These are phyloP conservation scores for Metschnikowia bowlesiae DNA, from an alignment of 805 yeast genomes.

Conservation along the genomic window DNA sequence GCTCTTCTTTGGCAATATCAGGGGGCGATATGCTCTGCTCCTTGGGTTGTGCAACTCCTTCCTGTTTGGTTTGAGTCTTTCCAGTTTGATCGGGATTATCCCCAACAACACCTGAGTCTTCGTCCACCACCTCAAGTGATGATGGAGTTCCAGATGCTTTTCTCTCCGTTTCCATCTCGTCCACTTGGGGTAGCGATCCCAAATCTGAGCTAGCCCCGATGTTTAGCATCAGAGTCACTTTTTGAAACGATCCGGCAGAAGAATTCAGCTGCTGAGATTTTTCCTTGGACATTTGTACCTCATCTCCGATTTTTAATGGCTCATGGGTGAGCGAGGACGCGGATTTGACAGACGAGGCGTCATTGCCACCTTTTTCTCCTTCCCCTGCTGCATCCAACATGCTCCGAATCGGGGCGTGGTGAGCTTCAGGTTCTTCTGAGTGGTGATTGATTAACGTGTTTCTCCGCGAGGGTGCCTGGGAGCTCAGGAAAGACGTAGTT, in stretches of 20 bases:
- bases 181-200: conserved; percentile 2
- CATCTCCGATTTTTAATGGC: conserved; percentile 16
- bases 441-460: conserved; percentile 20
- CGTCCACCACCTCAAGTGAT: conserved; percentile 11
- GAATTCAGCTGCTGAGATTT: conserved; percentile 10
- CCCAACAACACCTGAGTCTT: neutral
- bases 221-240: conserved; percentile 31
- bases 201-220: conserved; percentile 8
- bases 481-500: conserved; percentile 19
- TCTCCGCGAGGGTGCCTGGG: conserved; percentile 31
- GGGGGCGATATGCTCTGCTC: neutral
- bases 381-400: conserved; percentile 32
- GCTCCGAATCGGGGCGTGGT: conserved; percentile 30
- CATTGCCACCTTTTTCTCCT: conserved; percentile 6
- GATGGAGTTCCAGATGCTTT: neutral
- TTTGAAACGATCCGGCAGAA: conserved; percentile 10
- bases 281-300: conserved; percentile 10
- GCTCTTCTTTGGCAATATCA: conserved; percentile 10
- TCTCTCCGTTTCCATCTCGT: conserved; percentile 5
- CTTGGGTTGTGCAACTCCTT: neutral
- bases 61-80: neutral
- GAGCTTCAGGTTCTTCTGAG: conserved; percentile 14
- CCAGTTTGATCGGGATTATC: neutral
- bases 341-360: conserved; percentile 21
- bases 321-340: conserved; percentile 21